Evolutionary conservation across 2,329 filamentous ascomycete genomes (phyloP).

Genomic region (Ambrosiella xylebori): DNA sequence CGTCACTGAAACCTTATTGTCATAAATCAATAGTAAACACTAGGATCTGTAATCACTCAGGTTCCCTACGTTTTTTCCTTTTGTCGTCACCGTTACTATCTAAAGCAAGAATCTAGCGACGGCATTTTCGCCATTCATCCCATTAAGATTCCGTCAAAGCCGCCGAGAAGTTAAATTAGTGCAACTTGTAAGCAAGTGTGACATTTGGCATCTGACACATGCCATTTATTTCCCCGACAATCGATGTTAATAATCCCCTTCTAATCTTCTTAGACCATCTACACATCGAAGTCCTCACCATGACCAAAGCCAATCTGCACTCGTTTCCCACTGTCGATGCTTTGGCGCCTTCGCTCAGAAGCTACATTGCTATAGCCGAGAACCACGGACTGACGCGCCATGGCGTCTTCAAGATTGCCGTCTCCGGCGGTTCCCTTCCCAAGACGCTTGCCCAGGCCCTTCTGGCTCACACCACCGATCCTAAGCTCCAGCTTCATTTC

Average conservation of each 20-base stretch:
- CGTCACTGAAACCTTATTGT: too few species aligned
- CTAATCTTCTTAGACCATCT: not conserved
- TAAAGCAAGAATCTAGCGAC: too few species aligned
- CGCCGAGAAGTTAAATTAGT: too few species aligned
- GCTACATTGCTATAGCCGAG: conserved; percentile 70
- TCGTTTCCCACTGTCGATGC: conserved; percentile 53
- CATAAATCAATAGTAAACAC: too few species aligned
- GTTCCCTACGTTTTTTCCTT: not conserved
- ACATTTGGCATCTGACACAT: too few species aligned
- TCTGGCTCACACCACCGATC: conserved; percentile 35
- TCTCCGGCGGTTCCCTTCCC: conserved; percentile 87
- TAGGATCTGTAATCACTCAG: not conserved
- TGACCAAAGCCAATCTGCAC: conserved; percentile 56
- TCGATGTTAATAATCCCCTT: not conserved
- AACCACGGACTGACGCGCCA: conserved; percentile 66
- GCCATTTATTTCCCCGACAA: not conserved
- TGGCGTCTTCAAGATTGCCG: conserved; percentile 71
- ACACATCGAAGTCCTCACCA: conserved; percentile 19
- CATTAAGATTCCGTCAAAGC: too few species aligned
- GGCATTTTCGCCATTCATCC: too few species aligned
- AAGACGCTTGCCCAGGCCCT: conserved; percentile 74
- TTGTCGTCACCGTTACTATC: not conserved
- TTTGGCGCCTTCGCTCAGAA: conserved; percentile 61
- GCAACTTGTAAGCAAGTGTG: too few species aligned
- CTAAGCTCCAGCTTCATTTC: conserved; percentile 54